Conservation (phyloP, 352 stramenopile species). For the Globisporangium acanthophoron region DNA sequence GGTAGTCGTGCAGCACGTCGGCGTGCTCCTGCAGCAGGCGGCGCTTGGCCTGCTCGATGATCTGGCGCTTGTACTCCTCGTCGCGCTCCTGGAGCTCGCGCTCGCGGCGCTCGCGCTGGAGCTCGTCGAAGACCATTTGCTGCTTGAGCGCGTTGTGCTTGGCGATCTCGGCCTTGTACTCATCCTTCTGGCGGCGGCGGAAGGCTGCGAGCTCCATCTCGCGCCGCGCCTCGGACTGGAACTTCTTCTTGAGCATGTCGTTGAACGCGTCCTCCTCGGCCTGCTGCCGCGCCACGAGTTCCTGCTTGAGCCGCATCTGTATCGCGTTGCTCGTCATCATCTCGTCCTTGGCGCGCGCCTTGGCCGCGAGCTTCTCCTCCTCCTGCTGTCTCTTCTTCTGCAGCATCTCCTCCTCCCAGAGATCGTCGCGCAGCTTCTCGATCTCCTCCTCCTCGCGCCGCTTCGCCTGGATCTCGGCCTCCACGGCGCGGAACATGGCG, state of each 20-base stretch:
- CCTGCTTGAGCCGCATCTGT: slow-evolving; percentile 52
- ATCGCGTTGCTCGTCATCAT: slow-evolving; percentile 84
- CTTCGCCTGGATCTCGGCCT: slow-evolving; percentile 82
- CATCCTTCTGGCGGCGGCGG: slow-evolving; percentile 51
- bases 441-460: slow-evolving; percentile 85
- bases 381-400: slow-evolving; percentile 72
- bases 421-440: slow-evolving; percentile 78
- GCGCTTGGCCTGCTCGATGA: slow-evolving; percentile 84
- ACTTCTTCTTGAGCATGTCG: slow-evolving; percentile 52
- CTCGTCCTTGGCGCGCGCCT: slow-evolving; percentile 74
- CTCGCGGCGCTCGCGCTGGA: slow-evolving; percentile 71
- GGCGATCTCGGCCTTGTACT: slow-evolving; percentile 58
- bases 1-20: slow-evolving; percentile 72
- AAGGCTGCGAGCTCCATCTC: slow-evolving; percentile 65
- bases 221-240: slow-evolving; percentile 53
- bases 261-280: slow-evolving; percentile 71
- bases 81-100: slow-evolving; percentile 52
- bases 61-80: slow-evolving; percentile 74
- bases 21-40: slow-evolving; percentile 83
- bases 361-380: slow-evolving; percentile 52
- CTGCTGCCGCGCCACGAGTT: slow-evolving; percentile 48
- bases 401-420: slow-evolving; percentile 91
- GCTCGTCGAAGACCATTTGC: slow-evolving; percentile 70
- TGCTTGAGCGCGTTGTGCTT: slow-evolving; percentile 57
- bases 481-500: slow-evolving; percentile 64